Evolutionary conservation across 768 basidiomycete genomes (phyloP).

Genomic region (Saitozyma podzolica): DNA sequence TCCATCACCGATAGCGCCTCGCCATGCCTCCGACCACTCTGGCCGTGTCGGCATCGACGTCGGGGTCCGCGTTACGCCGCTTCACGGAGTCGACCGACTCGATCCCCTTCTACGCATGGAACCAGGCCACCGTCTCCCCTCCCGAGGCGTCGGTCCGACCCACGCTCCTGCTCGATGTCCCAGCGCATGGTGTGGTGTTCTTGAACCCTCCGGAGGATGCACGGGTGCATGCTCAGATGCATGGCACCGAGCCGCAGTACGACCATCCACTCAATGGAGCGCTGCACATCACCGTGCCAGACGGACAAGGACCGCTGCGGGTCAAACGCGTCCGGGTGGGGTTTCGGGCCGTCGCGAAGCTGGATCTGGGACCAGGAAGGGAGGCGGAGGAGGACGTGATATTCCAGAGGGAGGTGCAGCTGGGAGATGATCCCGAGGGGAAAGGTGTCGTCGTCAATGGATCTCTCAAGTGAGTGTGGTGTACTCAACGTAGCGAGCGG

Average conservation of each 20-base stretch:
- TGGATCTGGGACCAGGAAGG: slow-evolving; percentile 20
- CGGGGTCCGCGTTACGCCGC: too few species aligned
- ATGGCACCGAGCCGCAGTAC: background rate
- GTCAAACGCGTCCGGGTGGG: slow-evolving; percentile 16
- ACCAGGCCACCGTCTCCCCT: background rate
- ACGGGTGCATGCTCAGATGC: background rate
- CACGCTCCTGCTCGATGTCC: background rate
- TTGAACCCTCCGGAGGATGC: background rate
- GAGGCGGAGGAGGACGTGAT: slow-evolving; percentile 26
- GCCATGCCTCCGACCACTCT: too few species aligned
- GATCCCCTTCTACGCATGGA: background rate
- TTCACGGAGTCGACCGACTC: too few species aligned
- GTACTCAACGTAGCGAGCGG: background rate
- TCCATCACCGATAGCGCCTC: too few species aligned
- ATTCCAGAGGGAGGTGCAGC: slow-evolving; percentile 19
- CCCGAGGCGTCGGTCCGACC: background rate
- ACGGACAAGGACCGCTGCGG: slow-evolving; percentile 4
- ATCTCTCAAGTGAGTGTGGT: background rate
- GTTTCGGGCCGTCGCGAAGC: slow-evolving; percentile 6
- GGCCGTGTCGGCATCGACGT: too few species aligned
- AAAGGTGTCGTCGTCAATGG: slow-evolving; percentile 30
- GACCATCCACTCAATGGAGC: background rate
- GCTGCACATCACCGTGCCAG: slow-evolving; percentile 6
- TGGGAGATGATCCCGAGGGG: slow-evolving; percentile 20
- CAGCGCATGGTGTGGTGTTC: background rate